phyloP scores from a whole-genome alignment of 2,329 filamentous ascomycete species.

The Arthrobotrys conoides region DNA sequence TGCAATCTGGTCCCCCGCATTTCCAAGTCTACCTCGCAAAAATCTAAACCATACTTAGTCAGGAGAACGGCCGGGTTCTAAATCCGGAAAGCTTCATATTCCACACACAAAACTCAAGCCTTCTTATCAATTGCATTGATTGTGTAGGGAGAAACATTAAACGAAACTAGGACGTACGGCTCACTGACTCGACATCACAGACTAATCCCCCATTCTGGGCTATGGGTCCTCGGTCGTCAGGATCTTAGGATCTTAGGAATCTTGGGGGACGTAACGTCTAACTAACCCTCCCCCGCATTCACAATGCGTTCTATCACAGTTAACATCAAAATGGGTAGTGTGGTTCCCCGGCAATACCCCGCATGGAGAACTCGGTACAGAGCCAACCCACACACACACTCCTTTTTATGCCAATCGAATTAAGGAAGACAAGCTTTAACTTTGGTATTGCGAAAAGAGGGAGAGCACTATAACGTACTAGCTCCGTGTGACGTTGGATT shows the following conservation, averaged over 20 bases:
- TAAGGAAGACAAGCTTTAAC: too few species aligned
- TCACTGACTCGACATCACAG: neutral
- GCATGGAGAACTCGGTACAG: slow-evolving; percentile 23
- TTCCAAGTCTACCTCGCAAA: neutral
- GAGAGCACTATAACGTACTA: neutral
- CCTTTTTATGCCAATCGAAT: neutral
- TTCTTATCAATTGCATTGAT: neutral
- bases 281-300: neutral
- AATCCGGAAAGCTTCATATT: slow-evolving; percentile 1
- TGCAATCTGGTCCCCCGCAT: neutral
- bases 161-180: slow-evolving; percentile 21
- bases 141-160: too few species aligned
- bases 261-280: neutral
- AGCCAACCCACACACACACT: neutral
- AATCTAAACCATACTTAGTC: neutral
- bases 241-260: neutral
- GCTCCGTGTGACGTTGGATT: slow-evolving; percentile 1
- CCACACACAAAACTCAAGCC: neutral
- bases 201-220: too few species aligned
- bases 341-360: slow-evolving; percentile 27
- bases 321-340: neutral
- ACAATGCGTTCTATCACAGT: neutral
- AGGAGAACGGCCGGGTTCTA: slow-evolving; percentile 3
- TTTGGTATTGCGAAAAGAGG: too few species aligned
- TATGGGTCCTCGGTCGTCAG: neutral